phyloP scores from a whole-genome alignment of 108 stramenopile species.

The Conticribra weissflogii region DNA sequence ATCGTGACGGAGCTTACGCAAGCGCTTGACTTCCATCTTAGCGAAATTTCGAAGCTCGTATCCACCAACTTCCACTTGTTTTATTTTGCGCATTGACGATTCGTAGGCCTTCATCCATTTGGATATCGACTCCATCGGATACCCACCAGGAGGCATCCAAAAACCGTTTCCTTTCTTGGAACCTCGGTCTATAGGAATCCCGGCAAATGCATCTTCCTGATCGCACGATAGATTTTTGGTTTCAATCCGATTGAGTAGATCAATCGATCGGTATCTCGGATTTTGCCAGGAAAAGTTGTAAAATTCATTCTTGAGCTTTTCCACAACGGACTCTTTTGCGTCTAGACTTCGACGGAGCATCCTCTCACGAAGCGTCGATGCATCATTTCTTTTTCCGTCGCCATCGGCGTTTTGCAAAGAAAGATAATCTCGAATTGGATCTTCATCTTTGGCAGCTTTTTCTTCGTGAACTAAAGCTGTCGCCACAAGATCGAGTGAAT shows the following conservation, averaged over 20 bases:
- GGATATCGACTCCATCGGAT: not conserved
- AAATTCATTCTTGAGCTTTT: not conserved
- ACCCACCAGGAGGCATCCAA: conserved; percentile 30
- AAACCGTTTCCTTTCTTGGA: not conserved
- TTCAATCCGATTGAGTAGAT: not conserved
- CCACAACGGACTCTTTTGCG: not conserved
- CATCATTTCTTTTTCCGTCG: conserved; percentile 1
- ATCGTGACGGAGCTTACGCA: conserved; percentile 21
- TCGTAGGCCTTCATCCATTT: conserved; percentile 22
- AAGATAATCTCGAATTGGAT: too few species aligned
- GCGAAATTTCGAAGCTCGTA: conserved; percentile 17
- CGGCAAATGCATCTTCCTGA: conserved; percentile 34
- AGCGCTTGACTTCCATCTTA: conserved; percentile 16
- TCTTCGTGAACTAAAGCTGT: too few species aligned
- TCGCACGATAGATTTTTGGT: not conserved
- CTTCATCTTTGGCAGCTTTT: too few species aligned
- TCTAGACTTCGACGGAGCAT: not conserved
- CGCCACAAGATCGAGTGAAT: too few species aligned
- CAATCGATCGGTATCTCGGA: conserved; percentile 1
- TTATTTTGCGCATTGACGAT: conserved; percentile 20
- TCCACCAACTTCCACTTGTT: conserved; percentile 9
- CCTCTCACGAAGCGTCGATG: not conserved
- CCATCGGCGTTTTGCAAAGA: not conserved
- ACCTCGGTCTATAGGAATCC: conserved; percentile 22
- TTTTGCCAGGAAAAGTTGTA: not conserved